Base-by-base conservation (phyloP, 75 land plant species). In the Azolla pinnata region DNA sequence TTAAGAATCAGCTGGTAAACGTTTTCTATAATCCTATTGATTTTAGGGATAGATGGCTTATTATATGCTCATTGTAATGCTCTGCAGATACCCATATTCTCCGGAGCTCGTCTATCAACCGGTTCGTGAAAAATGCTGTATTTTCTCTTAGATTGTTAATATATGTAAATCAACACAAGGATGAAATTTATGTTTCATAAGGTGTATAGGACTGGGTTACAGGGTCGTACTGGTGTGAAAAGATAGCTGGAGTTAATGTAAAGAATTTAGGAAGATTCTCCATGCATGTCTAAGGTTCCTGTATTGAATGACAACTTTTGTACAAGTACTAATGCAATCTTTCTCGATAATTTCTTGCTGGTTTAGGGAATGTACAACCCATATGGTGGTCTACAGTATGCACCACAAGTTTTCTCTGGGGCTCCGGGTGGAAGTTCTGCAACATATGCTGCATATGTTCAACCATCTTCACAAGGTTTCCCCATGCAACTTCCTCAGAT, bases 81-180 rank as follows among this genome's bases (percentile, higher is more conserved):
- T 10, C 17, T 24, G 32, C 32, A 54, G 57, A 54, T 54, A 54
- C 27, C 42, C 52, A 5, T 44, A 61, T 44, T 17, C 21, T 38
- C 63, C 63, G 3, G 63, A 61, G 4, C 44, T 33, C 8, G 24
- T 28, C 4, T 61, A 61, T 47, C 63, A 61, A 54, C 63, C 44
- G 63, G 63, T 19, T 19, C 31, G 8, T 25, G 4, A 8, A 8
- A 19, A 17, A 57, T 57, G 33, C 29, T 8, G 9, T 28, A 57
- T 21, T 28, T 4, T 31, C 7, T 57, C 18, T 32, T 8, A 28
- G 5, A 31, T 8, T 16, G 8, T 7, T 14, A 38, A 8, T 14
- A 38, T 38, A 7, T 7, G 14, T 38, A 7, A 38, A 14, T 38
- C 14, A 7, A 38, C 42, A 7, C 10, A 38, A 38, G 42, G 7